Evolutionary conservation across 139 green algal genomes (phyloP).

Genomic region (Chlamydomonas asymmetrica): DNA sequence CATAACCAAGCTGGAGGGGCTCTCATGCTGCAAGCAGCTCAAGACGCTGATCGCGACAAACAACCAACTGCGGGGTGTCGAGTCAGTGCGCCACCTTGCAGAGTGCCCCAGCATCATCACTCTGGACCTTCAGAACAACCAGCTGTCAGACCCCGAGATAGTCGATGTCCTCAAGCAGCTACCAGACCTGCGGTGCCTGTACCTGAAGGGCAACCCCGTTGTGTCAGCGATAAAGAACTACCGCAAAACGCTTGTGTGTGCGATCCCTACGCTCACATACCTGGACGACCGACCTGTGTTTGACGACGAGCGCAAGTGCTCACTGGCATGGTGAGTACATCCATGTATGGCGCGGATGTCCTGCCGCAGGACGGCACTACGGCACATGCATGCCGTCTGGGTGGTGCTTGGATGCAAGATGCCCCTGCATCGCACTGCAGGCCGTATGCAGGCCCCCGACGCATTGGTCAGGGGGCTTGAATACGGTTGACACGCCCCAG

Average conservation of each 20-base stretch:
- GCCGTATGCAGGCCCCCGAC: too few species aligned
- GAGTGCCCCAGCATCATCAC: slow-evolving; percentile 55
- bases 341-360: neutral
- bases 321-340: slow-evolving; percentile 72
- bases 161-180: slow-evolving; percentile 59
- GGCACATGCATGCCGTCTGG: neutral
- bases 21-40: slow-evolving; percentile 56
- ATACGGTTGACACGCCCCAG: too few species aligned
- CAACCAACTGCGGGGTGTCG: slow-evolving; percentile 62
- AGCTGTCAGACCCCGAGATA: slow-evolving; percentile 59
- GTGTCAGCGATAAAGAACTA: slow-evolving; percentile 77
- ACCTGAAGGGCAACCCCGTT: slow-evolving; percentile 85
- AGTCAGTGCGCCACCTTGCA: slow-evolving; percentile 49
- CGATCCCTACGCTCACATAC: slow-evolving; percentile 72
- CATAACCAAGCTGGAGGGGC: slow-evolving; percentile 54
- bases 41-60: slow-evolving; percentile 65
- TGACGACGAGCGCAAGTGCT: slow-evolving; percentile 66
- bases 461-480: too few species aligned
- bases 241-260: slow-evolving; percentile 67
- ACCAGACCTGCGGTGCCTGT: slow-evolving; percentile 79
- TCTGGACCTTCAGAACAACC: slow-evolving; percentile 81
- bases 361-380: neutral
- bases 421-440: neutral
- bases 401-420: neutral
- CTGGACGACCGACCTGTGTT: slow-evolving; percentile 87